Percentiles rank a stretch among this genome's conserved stretches.
Evolutionary conservation across 2,329 filamentous ascomycete species (phyloP).

Genomic region (Diaporthe aspalathi): DNA sequence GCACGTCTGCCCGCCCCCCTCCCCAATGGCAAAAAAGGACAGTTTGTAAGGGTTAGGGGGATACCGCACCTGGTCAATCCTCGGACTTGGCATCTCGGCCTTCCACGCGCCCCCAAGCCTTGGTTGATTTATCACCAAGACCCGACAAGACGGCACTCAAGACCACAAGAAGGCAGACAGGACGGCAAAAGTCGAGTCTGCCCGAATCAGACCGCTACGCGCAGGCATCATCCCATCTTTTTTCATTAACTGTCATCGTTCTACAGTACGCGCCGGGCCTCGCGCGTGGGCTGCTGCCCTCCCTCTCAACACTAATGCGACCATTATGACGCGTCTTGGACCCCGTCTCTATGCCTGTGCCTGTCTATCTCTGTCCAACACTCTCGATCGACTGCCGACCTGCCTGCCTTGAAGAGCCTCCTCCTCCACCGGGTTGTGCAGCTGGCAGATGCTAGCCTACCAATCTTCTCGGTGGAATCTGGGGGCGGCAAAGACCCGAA

Average conservation of each 20-base stretch:
- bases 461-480: not conserved
- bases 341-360: not conserved
- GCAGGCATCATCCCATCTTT: conserved; percentile 17
- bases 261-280: not conserved
- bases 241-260: not conserved
- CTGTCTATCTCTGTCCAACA: not conserved
- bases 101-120: not conserved
- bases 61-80: not conserved
- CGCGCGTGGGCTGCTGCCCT: conserved; percentile 10
- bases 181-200: not conserved
- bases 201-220: not conserved
- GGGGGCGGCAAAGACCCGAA: not conserved
- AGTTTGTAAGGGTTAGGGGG: not conserved
- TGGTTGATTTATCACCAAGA: conserved; percentile 21
- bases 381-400: not conserved
- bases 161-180: conserved; percentile 5
- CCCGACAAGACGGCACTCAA: not conserved
- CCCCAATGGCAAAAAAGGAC: too few species aligned
- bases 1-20: too few species aligned
- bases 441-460: not conserved
- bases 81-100: not conserved
- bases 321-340: conserved; percentile 20
- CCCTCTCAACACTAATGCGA: conserved; percentile 6
- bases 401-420: not conserved
- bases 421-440: not conserved